Evolutionary conservation across 1,284 basidiomycete genomes (phyloP).

Genomic region (Ceratorhiza oryzae-sativae): DNA sequence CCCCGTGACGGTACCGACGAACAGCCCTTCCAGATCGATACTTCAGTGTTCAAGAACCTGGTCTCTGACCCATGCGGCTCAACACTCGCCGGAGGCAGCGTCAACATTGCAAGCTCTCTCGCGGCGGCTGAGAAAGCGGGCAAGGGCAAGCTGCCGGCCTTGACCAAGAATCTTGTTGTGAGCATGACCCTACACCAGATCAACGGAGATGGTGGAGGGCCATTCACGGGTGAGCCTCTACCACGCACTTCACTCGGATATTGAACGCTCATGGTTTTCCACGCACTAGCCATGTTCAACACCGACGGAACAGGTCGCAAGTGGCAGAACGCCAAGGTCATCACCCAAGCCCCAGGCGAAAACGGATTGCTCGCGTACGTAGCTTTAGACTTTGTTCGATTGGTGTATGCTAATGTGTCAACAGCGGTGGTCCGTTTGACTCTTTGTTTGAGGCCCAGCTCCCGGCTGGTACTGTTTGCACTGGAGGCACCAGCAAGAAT

Average conservation of each 20-base stretch:
- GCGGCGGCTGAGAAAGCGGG: slow-evolving; percentile 31
- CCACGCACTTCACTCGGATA: not conserved
- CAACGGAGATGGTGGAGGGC: slow-evolving; percentile 35
- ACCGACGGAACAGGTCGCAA: slow-evolving; percentile 34
- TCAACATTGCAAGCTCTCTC: slow-evolving; percentile 29
- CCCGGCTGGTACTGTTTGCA: slow-evolving; percentile 19
- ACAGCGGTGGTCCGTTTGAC: slow-evolving; percentile 31
- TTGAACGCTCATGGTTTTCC: not conserved
- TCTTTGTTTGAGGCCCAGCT: slow-evolving; percentile 35
- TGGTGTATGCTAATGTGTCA: not conserved
- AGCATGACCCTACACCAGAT: slow-evolving; percentile 33
- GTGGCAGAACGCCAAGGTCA: slow-evolving; percentile 28
- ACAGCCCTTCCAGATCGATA: slow-evolving; percentile 36
- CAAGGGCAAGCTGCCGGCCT: slow-evolving; percentile 17
- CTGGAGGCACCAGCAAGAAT: slow-evolving; percentile 27
- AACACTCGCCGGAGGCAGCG: slow-evolving; percentile 36
- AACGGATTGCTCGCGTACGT: slow-evolving; percentile 32
- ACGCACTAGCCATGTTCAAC: slow-evolving; percentile 25
- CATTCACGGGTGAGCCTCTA: slow-evolving; percentile 18
- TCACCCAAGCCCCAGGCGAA: slow-evolving; percentile 33
- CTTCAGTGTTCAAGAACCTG: slow-evolving; percentile 35
- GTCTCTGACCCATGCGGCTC: slow-evolving; percentile 30
- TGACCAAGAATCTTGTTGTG: slow-evolving; percentile 20
- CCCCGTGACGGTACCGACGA: slow-evolving; percentile 35
- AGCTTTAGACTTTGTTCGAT: not conserved